Percentiles rank a stretch among this genome's conserved stretches.
Conservation (phyloP, 2,329 filamentous ascomycete genomes). For the Dothidotthia symphoricarpi region DNA sequence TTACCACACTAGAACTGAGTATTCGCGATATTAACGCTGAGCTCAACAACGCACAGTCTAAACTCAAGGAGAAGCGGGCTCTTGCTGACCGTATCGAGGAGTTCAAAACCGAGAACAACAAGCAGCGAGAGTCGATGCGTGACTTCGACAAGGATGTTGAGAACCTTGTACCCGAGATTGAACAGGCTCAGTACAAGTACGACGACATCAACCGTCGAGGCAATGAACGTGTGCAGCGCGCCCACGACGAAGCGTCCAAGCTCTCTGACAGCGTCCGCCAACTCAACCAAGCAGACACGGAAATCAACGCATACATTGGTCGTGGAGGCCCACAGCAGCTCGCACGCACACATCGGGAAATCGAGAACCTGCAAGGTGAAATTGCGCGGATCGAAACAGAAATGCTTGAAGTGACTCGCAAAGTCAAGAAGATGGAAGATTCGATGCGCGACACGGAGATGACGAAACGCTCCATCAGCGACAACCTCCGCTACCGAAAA, state of each 20-base stretch:
- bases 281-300: conserved; percentile 69
- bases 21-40: conserved; percentile 72
- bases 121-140: conserved; percentile 69
- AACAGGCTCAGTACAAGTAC: conserved; percentile 70
- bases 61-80: conserved; percentile 77
- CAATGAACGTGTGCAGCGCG: conserved; percentile 67
- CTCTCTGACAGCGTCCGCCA: conserved; percentile 74
- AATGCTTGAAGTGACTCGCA: conserved; percentile 63
- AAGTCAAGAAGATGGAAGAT: conserved; percentile 74
- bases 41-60: conserved; percentile 66
- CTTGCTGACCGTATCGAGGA: conserved; percentile 71
- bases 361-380: conserved; percentile 64
- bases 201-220: conserved; percentile 74
- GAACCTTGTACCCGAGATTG: conserved; percentile 70
- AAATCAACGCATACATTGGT: conserved; percentile 77
- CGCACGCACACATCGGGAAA: conserved; percentile 65
- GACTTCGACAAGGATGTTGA: conserved; percentile 71
- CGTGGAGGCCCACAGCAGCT: conserved; percentile 72
- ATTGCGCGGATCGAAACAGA: conserved; percentile 67
- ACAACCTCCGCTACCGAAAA: conserved; percentile 84
- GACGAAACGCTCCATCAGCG: conserved; percentile 80
- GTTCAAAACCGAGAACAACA: conserved; percentile 64
- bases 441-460: conserved; percentile 76
- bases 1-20: conserved; percentile 73
- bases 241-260: conserved; percentile 68